These are phyloP conservation scores for Dendrobium nobile DNA, from an alignment of 106 monocot genomes.

Conservation along the genomic window DNA sequence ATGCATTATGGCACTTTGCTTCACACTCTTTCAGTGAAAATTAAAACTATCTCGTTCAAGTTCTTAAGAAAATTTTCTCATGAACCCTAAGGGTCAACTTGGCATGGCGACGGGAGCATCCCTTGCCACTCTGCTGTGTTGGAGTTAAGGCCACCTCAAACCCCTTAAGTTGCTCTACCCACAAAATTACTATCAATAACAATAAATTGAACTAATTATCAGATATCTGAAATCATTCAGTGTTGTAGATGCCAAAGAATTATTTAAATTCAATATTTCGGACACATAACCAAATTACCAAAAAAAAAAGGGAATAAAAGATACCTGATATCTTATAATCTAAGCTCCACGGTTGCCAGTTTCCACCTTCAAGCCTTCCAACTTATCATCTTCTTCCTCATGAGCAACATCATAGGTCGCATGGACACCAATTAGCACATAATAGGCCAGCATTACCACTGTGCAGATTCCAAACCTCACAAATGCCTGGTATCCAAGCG, in stretches of 20 bases:
- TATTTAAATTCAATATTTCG: neutral
- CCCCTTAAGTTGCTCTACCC: neutral
- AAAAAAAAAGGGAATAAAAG: neutral
- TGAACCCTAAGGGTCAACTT: too few species aligned
- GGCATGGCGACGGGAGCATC: too few species aligned
- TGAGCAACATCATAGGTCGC: slow-evolving; percentile 28
- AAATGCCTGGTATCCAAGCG: slow-evolving; percentile 20
- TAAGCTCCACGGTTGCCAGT: slow-evolving; percentile 4
- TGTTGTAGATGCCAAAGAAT: neutral
- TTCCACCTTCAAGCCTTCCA: slow-evolving; percentile 3
- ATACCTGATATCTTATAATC: neutral
- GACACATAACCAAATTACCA: neutral
- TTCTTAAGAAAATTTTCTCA: too few species aligned
- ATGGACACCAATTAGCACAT: slow-evolving; percentile 28
- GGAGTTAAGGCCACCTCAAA: too few species aligned
- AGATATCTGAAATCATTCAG: neutral
- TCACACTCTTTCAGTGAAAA: too few species aligned
- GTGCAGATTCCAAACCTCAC: slow-evolving; percentile 31
- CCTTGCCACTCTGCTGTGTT: too few species aligned
- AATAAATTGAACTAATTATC: neutral
- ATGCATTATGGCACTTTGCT: too few species aligned
- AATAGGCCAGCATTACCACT: slow-evolving; percentile 22
- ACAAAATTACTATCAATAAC: neutral
- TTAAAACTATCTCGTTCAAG: too few species aligned
- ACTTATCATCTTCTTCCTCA: slow-evolving; percentile 11